Base-by-base conservation (phyloP, 139 green algal genomes). In the Astrephomene gubernaculifera region DNA sequence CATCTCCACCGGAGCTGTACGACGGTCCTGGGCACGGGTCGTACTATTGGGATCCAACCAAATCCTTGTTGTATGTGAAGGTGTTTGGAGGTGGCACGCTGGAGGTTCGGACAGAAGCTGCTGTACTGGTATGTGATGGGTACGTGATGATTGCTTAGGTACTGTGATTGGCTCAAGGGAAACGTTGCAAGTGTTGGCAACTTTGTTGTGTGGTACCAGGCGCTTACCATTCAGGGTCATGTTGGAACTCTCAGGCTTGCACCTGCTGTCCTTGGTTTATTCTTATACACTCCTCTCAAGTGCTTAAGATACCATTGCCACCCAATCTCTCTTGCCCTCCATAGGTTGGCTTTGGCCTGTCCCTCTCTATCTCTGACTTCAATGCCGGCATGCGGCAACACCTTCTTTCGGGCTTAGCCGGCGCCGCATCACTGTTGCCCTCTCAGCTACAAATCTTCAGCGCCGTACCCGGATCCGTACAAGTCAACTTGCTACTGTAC, bases 21-120 rank as follows among this genome's bases (percentile, higher is more conserved):
- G 85, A 89, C 68, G 85, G 78, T 0, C 53, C 38, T 8, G 52
- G 22, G n/a, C 87, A 91, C 39, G 87, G 87, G 12, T 71, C 79
- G 31, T 91, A 86, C 70, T 86, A 73, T 63, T 91, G 87, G 87
- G 87, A 91, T 36, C 78, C 88, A 24, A 64, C 71, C 31, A 82
- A n/a, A 2, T 81, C 83, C 5, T 22, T 78, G 36, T 33, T 91
- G 33, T 78, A 53, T 7, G 70, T 91, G 27, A 91, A 91, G 83
- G 44, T 91, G 60, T 57, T 38, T 43, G 83, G 83, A 9, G 83
- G 78, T 5, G 8, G 43, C 22, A 54, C 52, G 2, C 27, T 81
- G 52, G 52, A 81, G 52, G 24, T 81, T 6, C 73, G 73, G 4
- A 54, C 73, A 1, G 73, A 81, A 52, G 9, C 53, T 9, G 22